phyloP scores from a whole-genome alignment of 2,329 filamentous ascomycete genomes.

The Neopestalotiopsis sp. region DNA sequence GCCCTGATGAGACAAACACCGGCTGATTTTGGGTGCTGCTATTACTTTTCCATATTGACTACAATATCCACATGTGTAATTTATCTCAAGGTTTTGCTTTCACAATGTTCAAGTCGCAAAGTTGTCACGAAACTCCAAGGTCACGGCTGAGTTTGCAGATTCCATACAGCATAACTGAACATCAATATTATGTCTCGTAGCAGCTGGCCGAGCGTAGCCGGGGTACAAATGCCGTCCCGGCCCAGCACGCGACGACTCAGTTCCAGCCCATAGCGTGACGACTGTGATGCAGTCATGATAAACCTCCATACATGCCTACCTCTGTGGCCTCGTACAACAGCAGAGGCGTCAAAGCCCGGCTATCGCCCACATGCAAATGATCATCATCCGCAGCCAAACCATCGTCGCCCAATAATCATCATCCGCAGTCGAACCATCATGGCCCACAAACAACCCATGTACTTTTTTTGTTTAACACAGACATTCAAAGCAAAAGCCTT shows the following conservation, averaged over 20 bases:
- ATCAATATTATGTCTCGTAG: not conserved
- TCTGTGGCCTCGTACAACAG: not conserved
- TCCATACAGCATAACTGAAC: not conserved
- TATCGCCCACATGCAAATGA: not conserved
- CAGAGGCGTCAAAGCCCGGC: not conserved
- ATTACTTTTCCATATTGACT: no score
- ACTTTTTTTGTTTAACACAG: slow-evolving; percentile 4
- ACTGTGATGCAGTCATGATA: not conserved
- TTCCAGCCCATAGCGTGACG: no score
- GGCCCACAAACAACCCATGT: not conserved
- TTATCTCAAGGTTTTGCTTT: no score
- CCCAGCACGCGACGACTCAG: no score
- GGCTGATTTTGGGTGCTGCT: no score
- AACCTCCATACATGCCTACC: not conserved
- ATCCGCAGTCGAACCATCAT: not conserved
- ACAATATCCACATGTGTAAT: no score
- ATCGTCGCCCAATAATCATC: not conserved
- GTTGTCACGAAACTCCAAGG: no score
- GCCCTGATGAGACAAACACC: no score
- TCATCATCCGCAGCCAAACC: not conserved
- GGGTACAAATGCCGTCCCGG: not conserved
- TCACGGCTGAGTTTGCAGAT: not conserved
- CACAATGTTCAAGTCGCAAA: no score
- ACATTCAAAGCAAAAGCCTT: slow-evolving; percentile 5
- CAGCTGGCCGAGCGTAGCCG: not conserved